Percentiles rank a stretch among this genome's conserved stretches.
Evolutionary conservation across 116 monocot species (phyloP).

Genomic region (Thalassia testudinum): DNA sequence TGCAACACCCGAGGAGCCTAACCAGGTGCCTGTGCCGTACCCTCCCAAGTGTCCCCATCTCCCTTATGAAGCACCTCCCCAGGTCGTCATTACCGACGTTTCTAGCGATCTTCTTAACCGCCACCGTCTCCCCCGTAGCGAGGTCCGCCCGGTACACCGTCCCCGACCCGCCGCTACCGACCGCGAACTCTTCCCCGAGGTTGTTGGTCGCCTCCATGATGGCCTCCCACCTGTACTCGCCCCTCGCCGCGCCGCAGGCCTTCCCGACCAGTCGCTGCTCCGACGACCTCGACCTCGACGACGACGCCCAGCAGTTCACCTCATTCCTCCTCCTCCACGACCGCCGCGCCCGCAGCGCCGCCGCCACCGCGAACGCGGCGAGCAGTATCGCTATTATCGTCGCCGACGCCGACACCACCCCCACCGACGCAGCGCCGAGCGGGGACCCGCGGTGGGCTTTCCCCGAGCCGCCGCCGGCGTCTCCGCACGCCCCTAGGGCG

Average conservation of each 20-base stretch:
- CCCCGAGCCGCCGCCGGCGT: neutral
- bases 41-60: slow-evolving; percentile 60
- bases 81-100: slow-evolving; percentile 16
- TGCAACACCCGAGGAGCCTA: slow-evolving; percentile 52
- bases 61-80: slow-evolving; percentile 51
- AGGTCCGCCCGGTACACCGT: slow-evolving; percentile 71
- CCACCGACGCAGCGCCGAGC: slow-evolving; percentile 33
- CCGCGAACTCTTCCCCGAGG: slow-evolving; percentile 54
- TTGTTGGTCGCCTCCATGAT: slow-evolving; percentile 54
- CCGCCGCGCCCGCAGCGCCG: slow-evolving; percentile 6
- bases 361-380: slow-evolving; percentile 8
- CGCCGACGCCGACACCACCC: slow-evolving; percentile 34
- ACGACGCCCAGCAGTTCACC: slow-evolving; percentile 46
- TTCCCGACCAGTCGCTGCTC: slow-evolving; percentile 30
- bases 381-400: slow-evolving; percentile 27
- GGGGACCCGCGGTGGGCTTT: slow-evolving; percentile 6
- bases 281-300: slow-evolving; percentile 18
- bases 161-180: slow-evolving; percentile 74
- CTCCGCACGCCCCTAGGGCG: slow-evolving; percentile 31
- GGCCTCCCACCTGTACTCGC: slow-evolving; percentile 67
- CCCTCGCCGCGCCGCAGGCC: slow-evolving; percentile 14
- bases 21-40: slow-evolving; percentile 76
- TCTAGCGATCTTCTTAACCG: slow-evolving; percentile 51
- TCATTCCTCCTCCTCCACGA: slow-evolving; percentile 14
- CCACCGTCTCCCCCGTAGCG: slow-evolving; percentile 53